These are phyloP conservation scores for Alternaria brassicae DNA, from an alignment of 2,329 filamentous ascomycete genomes.

Conservation along the genomic window DNA sequence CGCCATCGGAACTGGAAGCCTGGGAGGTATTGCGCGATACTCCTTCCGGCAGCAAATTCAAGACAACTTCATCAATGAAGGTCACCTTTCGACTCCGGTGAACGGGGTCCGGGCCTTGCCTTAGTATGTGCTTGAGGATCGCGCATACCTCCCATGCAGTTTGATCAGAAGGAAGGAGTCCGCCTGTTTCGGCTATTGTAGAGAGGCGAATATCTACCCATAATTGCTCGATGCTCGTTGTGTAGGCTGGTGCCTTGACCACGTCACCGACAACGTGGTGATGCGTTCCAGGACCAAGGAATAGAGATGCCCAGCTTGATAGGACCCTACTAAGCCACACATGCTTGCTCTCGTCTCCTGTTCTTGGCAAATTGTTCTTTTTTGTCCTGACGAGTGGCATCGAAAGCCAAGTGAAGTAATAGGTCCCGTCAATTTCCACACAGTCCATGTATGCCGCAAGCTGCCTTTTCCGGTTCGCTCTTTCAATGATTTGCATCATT, in stretches of 20 bases:
- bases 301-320: conserved; percentile 25
- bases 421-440: conserved; percentile 37
- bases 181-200: conserved; percentile 27
- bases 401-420: conserved; percentile 44
- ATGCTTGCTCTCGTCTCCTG: background rate
- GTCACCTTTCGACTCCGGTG: conserved; percentile 16
- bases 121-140: conserved; percentile 40
- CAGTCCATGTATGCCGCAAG: conserved; percentile 39
- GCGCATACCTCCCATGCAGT: conserved; percentile 47
- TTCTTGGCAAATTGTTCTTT: background rate
- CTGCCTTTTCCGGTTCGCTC: conserved; percentile 24
- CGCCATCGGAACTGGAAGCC: background rate
- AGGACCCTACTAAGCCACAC: conserved; percentile 11
- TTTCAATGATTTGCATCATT: conserved; percentile 32
- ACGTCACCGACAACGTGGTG: background rate
- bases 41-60: conserved; percentile 40
- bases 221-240: conserved; percentile 34
- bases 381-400: conserved; percentile 38
- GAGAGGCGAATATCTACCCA: conserved; percentile 41
- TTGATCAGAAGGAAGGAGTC: conserved; percentile 26
- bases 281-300: conserved; percentile 14
- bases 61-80: conserved; percentile 40
- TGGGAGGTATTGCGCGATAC: background rate
- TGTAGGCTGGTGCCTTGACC: background rate
- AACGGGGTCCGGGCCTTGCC: conserved; percentile 33